Evolutionary conservation across 352 stramenopile species (phyloP), one percentile per base, ranked within the genome.

Genomic region (Peronospora tabacina): DNA sequence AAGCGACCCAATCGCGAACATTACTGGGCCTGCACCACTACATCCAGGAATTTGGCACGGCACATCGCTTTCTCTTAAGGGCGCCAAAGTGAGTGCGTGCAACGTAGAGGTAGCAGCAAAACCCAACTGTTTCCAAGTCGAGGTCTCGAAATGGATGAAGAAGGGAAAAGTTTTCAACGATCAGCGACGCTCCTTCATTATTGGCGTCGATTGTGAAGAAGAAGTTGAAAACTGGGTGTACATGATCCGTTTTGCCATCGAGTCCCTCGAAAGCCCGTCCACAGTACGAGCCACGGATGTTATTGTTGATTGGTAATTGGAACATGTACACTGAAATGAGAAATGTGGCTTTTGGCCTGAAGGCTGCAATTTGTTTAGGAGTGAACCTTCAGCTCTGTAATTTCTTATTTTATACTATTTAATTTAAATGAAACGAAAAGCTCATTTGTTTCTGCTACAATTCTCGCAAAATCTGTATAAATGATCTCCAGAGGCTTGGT

Each of bases 171-270:
- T 74, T 45, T 53, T 81, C n/a, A 72, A 72, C 48, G 64, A 77
- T 29, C 49, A 87, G 52, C 73, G 75, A 16, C 74, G 82, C 3
- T 58, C 71, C 2, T 90, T 94, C 44, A 66, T 90, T 37, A 58
- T 94, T 24, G 80, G 71, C 30, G 75, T 86, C 10, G 63, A 87
- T 39, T 86, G 66, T 52, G 76, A 89, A 51, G 66, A 66, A 32
- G 82, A 91, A 47, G 75, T 94, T 7, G 72, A 82, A 33, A 72
- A 82, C 55, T 94, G 82, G 82, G 67, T 94, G 33, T 94, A 84
- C 56, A 79, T 94, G 76, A 75, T 91, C 38, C 73, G 75, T 10
- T 94, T 84, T 45, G 82, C 76, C 28, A 91, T 94, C 54, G 82
- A 94, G 55, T 87, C 79, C 8, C 70, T 90, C 40, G 77, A 92